A percentile compares a stretch with the other conserved stretches of the same genome.
phyloP scores from a whole-genome alignment of 805 yeast species.

The Pichia gijzeniarum region DNA sequence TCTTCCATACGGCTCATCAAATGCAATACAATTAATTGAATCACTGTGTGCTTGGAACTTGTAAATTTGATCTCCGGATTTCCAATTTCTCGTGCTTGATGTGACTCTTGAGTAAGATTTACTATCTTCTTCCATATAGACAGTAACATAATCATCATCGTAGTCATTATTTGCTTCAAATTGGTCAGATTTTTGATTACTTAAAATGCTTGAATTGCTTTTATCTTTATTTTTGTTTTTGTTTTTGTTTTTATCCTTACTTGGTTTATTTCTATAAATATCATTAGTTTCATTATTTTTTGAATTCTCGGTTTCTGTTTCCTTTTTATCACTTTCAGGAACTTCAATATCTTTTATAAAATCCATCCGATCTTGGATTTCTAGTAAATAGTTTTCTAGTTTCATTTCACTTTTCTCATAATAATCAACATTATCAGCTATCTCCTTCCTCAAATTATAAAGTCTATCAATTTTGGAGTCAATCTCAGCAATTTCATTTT shows the following conservation, averaged over 20 bases:
- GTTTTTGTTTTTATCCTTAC: slow-evolving; percentile 5
- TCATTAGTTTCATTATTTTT: neutral
- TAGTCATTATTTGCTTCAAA: slow-evolving; percentile 27
- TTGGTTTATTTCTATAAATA: slow-evolving; percentile 7
- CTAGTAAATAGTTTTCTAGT: slow-evolving; percentile 42
- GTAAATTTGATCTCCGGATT: slow-evolving; percentile 49
- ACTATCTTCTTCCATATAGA: slow-evolving; percentile 10
- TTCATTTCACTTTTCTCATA: slow-evolving; percentile 57
- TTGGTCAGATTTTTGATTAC: neutral
- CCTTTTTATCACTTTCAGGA: neutral
- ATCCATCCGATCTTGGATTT: slow-evolving; percentile 38
- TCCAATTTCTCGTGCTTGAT: slow-evolving; percentile 43
- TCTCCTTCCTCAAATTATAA: slow-evolving; percentile 42
- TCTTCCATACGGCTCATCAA: slow-evolving; percentile 69
- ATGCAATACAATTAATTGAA: slow-evolving; percentile 51
- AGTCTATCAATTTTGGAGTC: slow-evolving; percentile 51
- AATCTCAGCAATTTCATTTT: slow-evolving; percentile 57
- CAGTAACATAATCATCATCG: slow-evolving; percentile 23
- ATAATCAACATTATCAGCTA: slow-evolving; percentile 52
- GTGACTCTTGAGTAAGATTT: slow-evolving; percentile 33
- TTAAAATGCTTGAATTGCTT: slow-evolving; percentile 7
- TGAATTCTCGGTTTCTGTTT: slow-evolving; percentile 18
- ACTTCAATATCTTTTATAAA: slow-evolving; percentile 35
- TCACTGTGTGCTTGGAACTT: slow-evolving; percentile 47
- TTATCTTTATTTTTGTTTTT: slow-evolving; percentile 29